phyloP scores from a whole-genome alignment of 805 yeast genomes.

The Alloascoidea africana region DNA sequence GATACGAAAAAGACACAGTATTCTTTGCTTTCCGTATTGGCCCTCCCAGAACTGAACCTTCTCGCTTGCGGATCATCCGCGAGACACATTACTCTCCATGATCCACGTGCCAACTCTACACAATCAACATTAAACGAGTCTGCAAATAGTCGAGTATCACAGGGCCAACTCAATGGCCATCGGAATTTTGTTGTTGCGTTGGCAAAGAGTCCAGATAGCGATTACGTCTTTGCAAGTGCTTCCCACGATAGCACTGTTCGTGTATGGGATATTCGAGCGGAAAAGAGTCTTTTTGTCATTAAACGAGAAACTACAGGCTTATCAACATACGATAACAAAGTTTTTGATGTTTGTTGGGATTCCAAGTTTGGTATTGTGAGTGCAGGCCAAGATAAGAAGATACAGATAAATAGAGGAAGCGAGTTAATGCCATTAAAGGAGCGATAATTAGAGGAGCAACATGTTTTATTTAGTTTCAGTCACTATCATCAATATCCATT shows the following conservation, averaged over 20 bases:
- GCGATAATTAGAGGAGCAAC: no score
- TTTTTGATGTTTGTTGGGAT: conserved; percentile 83
- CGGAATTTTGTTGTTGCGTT: conserved; percentile 78
- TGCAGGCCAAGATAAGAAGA: conserved; percentile 89
- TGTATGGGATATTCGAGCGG: conserved; percentile 91
- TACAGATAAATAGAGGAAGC: conserved; percentile 51
- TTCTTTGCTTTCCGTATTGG: conserved; percentile 63
- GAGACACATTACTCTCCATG: conserved; percentile 90
- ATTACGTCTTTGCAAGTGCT: conserved; percentile 72
- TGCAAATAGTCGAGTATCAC: conserved; percentile 15
- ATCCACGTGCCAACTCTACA: conserved; percentile 58
- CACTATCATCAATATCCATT: conserved; percentile 1
- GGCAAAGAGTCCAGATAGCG: conserved; percentile 60
- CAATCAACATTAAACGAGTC: conserved; percentile 44
- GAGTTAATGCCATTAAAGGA: no score
- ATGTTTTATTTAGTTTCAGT: no score
- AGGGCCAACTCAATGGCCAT: conserved; percentile 73
- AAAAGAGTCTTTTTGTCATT: conserved; percentile 66
- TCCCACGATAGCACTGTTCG: conserved; percentile 95
- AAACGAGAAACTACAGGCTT: conserved; percentile 51
- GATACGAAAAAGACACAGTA: conserved; percentile 82
- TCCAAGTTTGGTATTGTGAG: conserved; percentile 65
- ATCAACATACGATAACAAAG: conserved; percentile 53
- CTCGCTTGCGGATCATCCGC: conserved; percentile 94
- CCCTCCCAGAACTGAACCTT: conserved; percentile 44